phyloP scores from a whole-genome alignment of 805 yeast genomes.

The Myxozyma geophila region DNA sequence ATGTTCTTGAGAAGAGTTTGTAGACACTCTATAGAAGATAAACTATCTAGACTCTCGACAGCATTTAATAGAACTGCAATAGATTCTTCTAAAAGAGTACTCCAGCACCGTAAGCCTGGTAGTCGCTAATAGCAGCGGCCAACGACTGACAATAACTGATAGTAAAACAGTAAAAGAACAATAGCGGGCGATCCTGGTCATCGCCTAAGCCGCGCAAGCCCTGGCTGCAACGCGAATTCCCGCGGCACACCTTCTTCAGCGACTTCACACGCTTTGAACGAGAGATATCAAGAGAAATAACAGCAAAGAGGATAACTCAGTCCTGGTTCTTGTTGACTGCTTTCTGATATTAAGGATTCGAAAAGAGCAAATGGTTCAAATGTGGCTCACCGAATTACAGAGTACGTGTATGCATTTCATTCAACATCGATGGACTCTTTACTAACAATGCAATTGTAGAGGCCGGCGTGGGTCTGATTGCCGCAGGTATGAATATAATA shows the following conservation, averaged over 20 bases:
- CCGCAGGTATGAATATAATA: slow-evolving; percentile 57
- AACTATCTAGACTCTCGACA: not conserved
- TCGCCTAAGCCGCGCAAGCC: not conserved
- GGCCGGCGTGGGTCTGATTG: slow-evolving; percentile 90
- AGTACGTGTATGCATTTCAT: slow-evolving; percentile 42
- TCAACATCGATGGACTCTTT: not conserved
- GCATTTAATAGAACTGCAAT: no score
- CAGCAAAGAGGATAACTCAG: not conserved
- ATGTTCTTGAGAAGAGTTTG: slow-evolving; percentile 16
- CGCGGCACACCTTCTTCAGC: not conserved
- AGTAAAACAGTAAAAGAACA: no score
- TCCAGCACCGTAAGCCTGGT: not conserved
- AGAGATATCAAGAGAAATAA: no score
- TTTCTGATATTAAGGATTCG: not conserved
- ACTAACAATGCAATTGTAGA: slow-evolving; percentile 51
- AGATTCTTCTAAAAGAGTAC: not conserved
- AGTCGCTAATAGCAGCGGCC: not conserved
- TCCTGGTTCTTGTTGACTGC: not conserved
- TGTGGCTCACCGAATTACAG: slow-evolving; percentile 48
- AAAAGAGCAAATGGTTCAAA: not conserved
- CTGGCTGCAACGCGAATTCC: slow-evolving; percentile 6
- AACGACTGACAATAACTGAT: no score
- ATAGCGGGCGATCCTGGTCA: no score
- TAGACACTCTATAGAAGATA: not conserved
- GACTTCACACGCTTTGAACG: not conserved